Percentiles rank a stretch among this genome's conserved stretches.
phyloP scores from a whole-genome alignment of 768 basidiomycete genomes.

The Hypholoma fasciculare region DNA sequence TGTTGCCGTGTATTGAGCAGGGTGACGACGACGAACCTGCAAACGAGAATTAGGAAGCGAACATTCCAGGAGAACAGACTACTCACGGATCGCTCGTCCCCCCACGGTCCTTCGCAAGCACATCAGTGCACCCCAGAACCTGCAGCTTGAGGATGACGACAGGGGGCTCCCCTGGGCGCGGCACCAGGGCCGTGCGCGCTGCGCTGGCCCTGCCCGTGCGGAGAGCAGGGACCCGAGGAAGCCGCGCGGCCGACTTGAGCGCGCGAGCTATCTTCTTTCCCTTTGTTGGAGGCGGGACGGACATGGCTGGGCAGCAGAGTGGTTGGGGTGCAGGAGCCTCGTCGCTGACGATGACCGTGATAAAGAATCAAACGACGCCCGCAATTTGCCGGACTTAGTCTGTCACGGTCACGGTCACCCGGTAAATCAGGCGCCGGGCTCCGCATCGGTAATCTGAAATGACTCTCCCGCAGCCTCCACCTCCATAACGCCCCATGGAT shows the following conservation, averaged over 20 bases:
- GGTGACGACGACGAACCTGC: conserved; percentile 71
- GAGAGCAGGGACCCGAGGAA: conserved; percentile 43
- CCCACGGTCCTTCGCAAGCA: conserved; percentile 65
- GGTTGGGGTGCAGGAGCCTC: too few species aligned
- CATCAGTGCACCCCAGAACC: conserved; percentile 60
- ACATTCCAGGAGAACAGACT: not conserved
- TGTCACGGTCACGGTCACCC: too few species aligned
- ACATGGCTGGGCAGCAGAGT: too few species aligned
- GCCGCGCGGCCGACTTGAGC: conserved; percentile 57
- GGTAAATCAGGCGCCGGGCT: too few species aligned
- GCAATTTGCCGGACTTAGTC: too few species aligned
- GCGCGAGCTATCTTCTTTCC: conserved; percentile 55
- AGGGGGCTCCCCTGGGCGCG: conserved; percentile 63
- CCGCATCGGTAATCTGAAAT: too few species aligned
- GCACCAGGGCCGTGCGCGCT: conserved; percentile 29
- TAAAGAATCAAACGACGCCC: too few species aligned
- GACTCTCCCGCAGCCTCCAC: too few species aligned
- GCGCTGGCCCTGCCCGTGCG: conserved; percentile 36
- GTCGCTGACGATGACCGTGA: too few species aligned
- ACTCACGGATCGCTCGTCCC: conserved; percentile 80
- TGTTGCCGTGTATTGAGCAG: conserved; percentile 58
- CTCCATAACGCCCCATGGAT: too few species aligned
- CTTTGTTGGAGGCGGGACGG: conserved; percentile 8
- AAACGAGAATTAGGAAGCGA: not conserved
- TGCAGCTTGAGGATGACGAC: conserved; percentile 68